phyloP scores from a whole-genome alignment of 352 stramenopile genomes.

The Globisporangium megalacanthum region DNA sequence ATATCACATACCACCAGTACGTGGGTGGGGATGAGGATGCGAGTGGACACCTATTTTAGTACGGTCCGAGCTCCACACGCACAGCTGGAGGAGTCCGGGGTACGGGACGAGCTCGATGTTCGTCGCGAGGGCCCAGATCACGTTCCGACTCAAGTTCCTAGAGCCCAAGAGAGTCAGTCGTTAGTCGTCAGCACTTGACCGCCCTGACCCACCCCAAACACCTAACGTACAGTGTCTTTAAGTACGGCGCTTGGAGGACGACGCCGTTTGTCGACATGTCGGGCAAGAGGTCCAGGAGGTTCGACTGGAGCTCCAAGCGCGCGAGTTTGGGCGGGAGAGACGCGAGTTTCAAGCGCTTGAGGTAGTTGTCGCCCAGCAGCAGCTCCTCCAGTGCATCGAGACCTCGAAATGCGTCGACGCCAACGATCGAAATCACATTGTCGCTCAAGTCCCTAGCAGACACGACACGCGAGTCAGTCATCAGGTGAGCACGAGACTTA shows the following conservation, averaged over 20 bases:
- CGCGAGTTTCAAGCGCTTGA: conserved; percentile 36
- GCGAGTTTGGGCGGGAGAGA: conserved; percentile 35
- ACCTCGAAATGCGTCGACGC: conserved; percentile 36
- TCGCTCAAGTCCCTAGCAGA: conserved; percentile 46
- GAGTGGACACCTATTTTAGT: background rate
- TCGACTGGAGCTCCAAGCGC: conserved; percentile 41
- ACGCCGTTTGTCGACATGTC: conserved; percentile 20
- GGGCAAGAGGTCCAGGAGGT: conserved; percentile 50
- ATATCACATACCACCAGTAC: no score
- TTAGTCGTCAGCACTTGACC: no score
- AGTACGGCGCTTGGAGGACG: conserved; percentile 19
- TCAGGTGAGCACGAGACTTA: background rate
- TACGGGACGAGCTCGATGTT: conserved; percentile 48
- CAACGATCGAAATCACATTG: conserved; percentile 67
- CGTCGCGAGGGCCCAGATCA: conserved; percentile 48
- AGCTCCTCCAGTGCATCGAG: conserved; percentile 39
- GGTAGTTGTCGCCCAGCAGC: conserved; percentile 37
- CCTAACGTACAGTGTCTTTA: conserved; percentile 43
- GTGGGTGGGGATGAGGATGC: no score
- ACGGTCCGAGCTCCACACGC: background rate
- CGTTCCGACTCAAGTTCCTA: conserved; percentile 64
- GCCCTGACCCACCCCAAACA: background rate
- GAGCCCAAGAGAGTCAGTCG: no score
- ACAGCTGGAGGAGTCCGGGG: conserved; percentile 35
- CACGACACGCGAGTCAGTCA: background rate